A percentile compares a stretch with the other conserved stretches of the same genome.
These are phyloP conservation scores for Wickerhamomyces sp. DNA, from an alignment of 1,139 yeast genomes.

Conservation along the genomic window DNA sequence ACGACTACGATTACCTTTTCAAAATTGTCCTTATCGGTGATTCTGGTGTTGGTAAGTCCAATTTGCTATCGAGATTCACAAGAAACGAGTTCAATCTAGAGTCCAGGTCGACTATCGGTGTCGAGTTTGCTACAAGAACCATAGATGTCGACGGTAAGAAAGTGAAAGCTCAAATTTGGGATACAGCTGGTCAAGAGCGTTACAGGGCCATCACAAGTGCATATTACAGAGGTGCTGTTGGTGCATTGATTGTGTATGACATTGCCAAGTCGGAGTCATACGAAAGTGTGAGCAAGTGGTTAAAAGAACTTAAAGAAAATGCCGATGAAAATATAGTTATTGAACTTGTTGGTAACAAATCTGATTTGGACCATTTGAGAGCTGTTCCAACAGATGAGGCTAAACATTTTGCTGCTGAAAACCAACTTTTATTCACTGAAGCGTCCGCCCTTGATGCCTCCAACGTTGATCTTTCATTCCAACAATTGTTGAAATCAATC, in stretches of 20 bases:
- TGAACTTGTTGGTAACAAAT: conserved; percentile 94
- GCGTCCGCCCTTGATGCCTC: conserved; percentile 96
- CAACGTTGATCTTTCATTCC: conserved; percentile 92
- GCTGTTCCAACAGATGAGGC: conserved; percentile 99
- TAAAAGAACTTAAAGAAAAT: conserved; percentile 90
- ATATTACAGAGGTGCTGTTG: conserved; percentile 96
- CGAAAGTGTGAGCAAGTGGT: conserved; percentile 93
- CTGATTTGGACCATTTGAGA: conserved; percentile 90
- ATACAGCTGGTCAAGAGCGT: conserved; percentile 98
- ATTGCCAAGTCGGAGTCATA: conserved; percentile 89
- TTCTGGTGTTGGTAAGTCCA: conserved; percentile 96
- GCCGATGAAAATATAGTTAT: conserved; percentile 97
- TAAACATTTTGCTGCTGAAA: conserved; percentile 89
- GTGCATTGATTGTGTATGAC: conserved; percentile 93
- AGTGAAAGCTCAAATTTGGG: conserved; percentile 98
- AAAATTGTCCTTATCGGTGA: conserved; percentile 97
- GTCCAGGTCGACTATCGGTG: conserved; percentile 93
- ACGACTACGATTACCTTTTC: conserved; percentile 93
- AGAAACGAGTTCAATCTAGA: conserved; percentile 94
- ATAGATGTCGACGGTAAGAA: conserved; percentile 91
- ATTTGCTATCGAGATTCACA: conserved; percentile 87
- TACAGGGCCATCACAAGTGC: conserved; percentile 97
- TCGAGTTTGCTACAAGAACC: conserved; percentile 96
- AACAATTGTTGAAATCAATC: conserved; percentile 84
- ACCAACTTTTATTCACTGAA: conserved; percentile 87